phyloP scores from a whole-genome alignment of 371 early-diverging fungal genomes.

The Mucor indicus region DNA sequence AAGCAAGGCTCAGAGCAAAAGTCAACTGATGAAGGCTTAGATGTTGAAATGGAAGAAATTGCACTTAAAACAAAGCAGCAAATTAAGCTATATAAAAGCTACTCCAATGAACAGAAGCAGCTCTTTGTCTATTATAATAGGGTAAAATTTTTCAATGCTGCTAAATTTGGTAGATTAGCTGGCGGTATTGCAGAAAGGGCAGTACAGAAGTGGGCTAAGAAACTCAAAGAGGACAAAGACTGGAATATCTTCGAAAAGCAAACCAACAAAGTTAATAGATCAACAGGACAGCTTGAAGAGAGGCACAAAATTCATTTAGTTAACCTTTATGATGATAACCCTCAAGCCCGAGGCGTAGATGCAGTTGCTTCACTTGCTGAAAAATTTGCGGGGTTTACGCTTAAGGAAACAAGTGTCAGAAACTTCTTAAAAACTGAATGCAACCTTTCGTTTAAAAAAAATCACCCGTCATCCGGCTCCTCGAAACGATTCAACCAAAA shows the following conservation, averaged over 20 bases:
- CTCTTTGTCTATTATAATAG: slow-evolving; percentile 11
- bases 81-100: slow-evolving; percentile 9
- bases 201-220: slow-evolving; percentile 16
- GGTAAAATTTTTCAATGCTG: slow-evolving; percentile 11
- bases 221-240: slow-evolving; percentile 10
- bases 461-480: no score
- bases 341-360: slow-evolving; percentile 6
- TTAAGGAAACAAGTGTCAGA: slow-evolving; percentile 1
- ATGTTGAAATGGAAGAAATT: slow-evolving; percentile 13
- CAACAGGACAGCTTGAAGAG: slow-evolving; percentile 6
- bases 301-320: slow-evolving; percentile 7
- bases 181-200: slow-evolving; percentile 11
- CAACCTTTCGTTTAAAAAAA: no score
- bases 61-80: slow-evolving; percentile 1
- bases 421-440: slow-evolving; percentile 11
- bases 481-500: no score
- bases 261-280: slow-evolving; percentile 11
- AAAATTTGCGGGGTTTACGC: slow-evolving; percentile 1
- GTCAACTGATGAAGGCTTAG: slow-evolving; percentile 2
- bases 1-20: slow-evolving; percentile 5
- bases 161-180: slow-evolving; percentile 10
- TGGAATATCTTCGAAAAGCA: slow-evolving; percentile 12
- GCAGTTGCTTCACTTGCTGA: slow-evolving; percentile 9
- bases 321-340: slow-evolving; percentile 9
- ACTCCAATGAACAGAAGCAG: slow-evolving; percentile 13